Evolutionary conservation across 345 rosid species (phyloP), one percentile per base, ranked within the genome.

Genomic region (Euphorbia pulcherrima): DNA sequence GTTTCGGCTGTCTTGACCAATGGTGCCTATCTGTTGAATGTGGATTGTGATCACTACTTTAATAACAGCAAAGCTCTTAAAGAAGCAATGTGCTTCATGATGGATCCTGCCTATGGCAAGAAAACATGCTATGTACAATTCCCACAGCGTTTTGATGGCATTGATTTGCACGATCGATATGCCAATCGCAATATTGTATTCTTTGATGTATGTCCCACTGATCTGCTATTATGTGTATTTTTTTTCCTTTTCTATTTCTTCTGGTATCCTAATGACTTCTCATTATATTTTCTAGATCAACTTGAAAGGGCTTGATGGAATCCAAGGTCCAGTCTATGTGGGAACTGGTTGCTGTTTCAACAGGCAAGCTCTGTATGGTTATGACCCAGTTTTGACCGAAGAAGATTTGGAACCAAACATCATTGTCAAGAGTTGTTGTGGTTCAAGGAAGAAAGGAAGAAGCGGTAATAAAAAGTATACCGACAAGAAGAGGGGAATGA

Each of bases 41-140:
- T 94, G 0, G 99, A 94, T 78, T 94, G 99, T 87, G 99, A 94
- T 87, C 99, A 94, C 86, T 94, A 94, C 97, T 94, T 94, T 81
- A 94, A 94, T 62, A 94, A 92, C 83, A 88, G 99, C 74, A 94
- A 94, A 80, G 97, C 97, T 82, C 84, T 94, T 65, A 94, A 83
- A 81, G 97, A 94, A 82, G 99, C 99, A 70, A 94, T 94, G 99
- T 94, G 99, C 75, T 94, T 94, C 90, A 72, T 94, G 92, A 94
- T 94, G 99, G 99, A 94, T 76, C 97, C 99, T 28, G 83, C 70
- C 55, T 54, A 62, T 64, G 97, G 97, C 75, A 94, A 80, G 86
- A 94, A 91, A 78, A 89, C 97, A 35, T 95, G 99, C 87, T 95
- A 95, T 75, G 92, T 95, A 14, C 99, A 95, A 82, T 94, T 94